phyloP scores from a whole-genome alignment of 169 alveolate species.

The Pseudocohnilembus persalinus region DNA sequence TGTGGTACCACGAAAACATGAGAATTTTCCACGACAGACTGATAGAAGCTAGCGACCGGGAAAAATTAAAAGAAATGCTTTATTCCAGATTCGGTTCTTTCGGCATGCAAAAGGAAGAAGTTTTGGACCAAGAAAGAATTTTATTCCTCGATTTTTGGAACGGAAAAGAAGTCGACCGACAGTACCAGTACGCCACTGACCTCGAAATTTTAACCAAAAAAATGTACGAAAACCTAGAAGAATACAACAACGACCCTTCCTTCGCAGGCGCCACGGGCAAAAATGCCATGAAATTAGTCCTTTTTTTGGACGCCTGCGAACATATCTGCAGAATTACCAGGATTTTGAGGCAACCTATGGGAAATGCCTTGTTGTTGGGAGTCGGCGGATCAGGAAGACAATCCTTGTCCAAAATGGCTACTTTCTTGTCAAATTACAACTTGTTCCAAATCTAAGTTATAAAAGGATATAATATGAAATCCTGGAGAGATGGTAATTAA shows the following conservation, averaged over 20 bases:
- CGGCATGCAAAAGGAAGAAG: constrained; percentile 54
- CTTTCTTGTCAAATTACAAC: constrained; percentile 81
- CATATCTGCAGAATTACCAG: constrained; percentile 90
- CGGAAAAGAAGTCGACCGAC: constrained; percentile 71
- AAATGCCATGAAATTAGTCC: constrained; percentile 89
- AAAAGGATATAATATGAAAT: constrained; percentile 86
- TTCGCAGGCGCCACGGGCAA: constrained; percentile 67
- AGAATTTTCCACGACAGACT: constrained; percentile 92
- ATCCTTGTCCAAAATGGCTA: constrained; percentile 81
- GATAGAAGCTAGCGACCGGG: constrained; percentile 80
- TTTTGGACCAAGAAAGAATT: constrained; percentile 82
- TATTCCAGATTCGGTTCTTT: constrained; percentile 63
- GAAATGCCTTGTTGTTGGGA: constrained; percentile 88
- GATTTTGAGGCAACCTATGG: constrained; percentile 88
- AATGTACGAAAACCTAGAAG: constrained; percentile 87
- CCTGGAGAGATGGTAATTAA: constrained; percentile 91
- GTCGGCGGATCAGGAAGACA: constrained; percentile 94
- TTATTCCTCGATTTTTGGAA: constrained; percentile 88
- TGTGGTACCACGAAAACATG: constrained; percentile 90
- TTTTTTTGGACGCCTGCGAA: constrained; percentile 94
- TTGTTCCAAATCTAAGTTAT: constrained; percentile 87
- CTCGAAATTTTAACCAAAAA: constrained; percentile 70
- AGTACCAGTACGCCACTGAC: constrained; percentile 62
- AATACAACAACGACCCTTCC: constrained; percentile 84
- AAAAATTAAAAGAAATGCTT: constrained; percentile 64